Conservation (phyloP, 106 monocot genomes). For the Triglochin maritima region DNA sequence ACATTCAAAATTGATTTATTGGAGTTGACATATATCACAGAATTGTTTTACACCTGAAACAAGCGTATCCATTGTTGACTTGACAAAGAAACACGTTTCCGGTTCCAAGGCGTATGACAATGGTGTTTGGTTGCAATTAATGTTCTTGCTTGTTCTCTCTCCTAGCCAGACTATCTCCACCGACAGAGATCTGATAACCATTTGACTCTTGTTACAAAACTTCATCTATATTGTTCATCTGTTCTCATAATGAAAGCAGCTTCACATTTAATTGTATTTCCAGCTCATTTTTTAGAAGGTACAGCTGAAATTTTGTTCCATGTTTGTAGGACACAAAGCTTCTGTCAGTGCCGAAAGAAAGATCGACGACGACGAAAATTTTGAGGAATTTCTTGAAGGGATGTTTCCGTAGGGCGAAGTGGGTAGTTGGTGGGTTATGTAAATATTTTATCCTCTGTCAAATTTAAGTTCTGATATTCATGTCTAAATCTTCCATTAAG, state of each 20-base stretch:
- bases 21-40: too few species aligned
- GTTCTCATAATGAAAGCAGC: not conserved
- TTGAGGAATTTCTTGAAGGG: conserved; percentile 24
- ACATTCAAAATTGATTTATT: too few species aligned
- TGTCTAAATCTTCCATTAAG: too few species aligned
- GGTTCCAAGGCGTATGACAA: too few species aligned
- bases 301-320: not conserved
- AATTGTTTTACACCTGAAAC: too few species aligned
- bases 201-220: not conserved
- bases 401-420: conserved; percentile 14
- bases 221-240: not conserved
- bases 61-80: too few species aligned
- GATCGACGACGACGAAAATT: conserved; percentile 10
- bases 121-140: too few species aligned
- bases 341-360: not conserved
- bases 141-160: not conserved
- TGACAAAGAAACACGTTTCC: too few species aligned
- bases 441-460: not conserved
- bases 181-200: not conserved
- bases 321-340: not conserved
- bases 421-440: too few species aligned
- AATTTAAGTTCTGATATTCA: too few species aligned
- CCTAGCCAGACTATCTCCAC: too few species aligned
- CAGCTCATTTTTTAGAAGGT: too few species aligned
- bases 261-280: not conserved